Percentiles rank a stretch among this genome's conserved stretches.
phyloP scores from a whole-genome alignment of 1,284 basidiomycete species.

The Moesziomyces sp. region DNA sequence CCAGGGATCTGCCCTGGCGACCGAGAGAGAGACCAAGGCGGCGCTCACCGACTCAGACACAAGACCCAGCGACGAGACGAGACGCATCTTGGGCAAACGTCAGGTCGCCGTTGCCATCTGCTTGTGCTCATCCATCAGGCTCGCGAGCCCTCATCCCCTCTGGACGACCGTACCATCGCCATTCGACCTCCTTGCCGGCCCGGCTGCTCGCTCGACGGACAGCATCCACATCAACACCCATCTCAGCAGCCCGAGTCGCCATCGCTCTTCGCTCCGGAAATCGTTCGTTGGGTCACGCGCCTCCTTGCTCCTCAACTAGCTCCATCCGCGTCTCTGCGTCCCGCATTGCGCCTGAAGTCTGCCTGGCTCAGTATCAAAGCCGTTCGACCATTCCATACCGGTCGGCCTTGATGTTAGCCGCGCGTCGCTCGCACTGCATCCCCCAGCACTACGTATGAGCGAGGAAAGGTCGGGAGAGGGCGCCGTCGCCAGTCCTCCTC shows the following conservation, averaged over 20 bases:
- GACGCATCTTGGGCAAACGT: not conserved
- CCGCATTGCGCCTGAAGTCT: not conserved
- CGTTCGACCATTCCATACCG: not conserved
- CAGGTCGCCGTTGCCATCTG: not conserved
- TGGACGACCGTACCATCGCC: not conserved
- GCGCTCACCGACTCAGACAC: too few relatives aligned
- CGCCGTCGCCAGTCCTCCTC: conserved; percentile 30
- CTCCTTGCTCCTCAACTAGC: not conserved
- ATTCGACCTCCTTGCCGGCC: not conserved
- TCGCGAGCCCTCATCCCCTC: not conserved
- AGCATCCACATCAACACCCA: not conserved
- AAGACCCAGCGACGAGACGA: too few relatives aligned
- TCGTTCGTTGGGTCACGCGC: not conserved
- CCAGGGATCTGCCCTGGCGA: not conserved
- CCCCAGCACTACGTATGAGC: conserved; percentile 26
- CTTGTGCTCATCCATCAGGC: not conserved
- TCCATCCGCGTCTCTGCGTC: not conserved
- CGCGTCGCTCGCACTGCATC: not conserved
- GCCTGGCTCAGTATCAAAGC: not conserved
- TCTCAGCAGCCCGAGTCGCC: not conserved
- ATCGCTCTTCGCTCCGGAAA: not conserved
- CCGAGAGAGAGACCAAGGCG: not conserved
- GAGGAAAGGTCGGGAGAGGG: conserved; percentile 30
- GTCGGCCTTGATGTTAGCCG: conserved; percentile 12
- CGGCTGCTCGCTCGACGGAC: not conserved